Evolutionary conservation across 129 eudicot species (phyloP), one percentile per base, ranked within the genome.

Genomic region (Saussurea involucrata): DNA sequence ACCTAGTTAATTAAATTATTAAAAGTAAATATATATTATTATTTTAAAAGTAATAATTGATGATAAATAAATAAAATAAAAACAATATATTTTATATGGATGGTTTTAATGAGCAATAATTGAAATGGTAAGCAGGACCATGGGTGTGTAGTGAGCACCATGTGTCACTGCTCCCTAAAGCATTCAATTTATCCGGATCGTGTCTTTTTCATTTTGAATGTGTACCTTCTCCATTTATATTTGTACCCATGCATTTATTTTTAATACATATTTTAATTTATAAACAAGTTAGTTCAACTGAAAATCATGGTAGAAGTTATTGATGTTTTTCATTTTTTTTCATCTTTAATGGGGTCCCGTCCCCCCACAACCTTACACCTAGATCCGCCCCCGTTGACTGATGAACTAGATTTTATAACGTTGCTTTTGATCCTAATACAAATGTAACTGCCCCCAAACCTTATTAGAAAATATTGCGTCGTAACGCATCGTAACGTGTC

Each of bases 151-250:
- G 84, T 80, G 84, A 81, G 71, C 71, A 81, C 80, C 84, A 81
- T 74, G 84, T 81, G 84, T 74, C 71, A 37, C 42, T 75, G 84
- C 80, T 37, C 80, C 80, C 84, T 57, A 81, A 81, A 74, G 84
- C 80, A 77, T 81, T 81, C 76, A 81, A 81, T 74, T 74, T 66
- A 79, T 81, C 13, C 66, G 84, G 80, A 74, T 81, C 84, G 68
- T 74, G 84, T 75, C 80, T 74, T 32, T 27, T 74, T 28, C 24
- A 80, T 81, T 74, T 74, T 36, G 44, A 53, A 17, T 9, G 17
- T 49, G 58, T 65, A 27, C 5, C 37, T 4, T 71, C 36, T 17
- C 22, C 4, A 76, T 18, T 68, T 33, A 37, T 29, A 68, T n/a
- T 68, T 68, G 72, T 68, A 68, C 53, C 20, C 33, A 4, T n/a